Evolutionary conservation across 345 rosid species (phyloP), one percentile per base, ranked within the genome.

Genomic region (Trapa bicornis): DNA sequence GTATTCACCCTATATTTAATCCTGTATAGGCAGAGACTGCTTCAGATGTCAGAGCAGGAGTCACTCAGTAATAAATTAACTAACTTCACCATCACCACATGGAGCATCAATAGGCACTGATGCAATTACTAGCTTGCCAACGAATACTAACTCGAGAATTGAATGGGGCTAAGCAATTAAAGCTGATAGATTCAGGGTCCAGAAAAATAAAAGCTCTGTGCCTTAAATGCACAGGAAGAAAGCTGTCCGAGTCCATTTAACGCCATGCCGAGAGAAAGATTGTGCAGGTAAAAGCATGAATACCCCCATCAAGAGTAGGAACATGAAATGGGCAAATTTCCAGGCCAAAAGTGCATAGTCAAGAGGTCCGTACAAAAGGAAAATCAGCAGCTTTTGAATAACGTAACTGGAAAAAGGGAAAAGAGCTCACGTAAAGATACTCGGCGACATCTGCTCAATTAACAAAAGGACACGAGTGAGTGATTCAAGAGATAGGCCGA

Each of bases 171-270:
- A 2, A 32, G 63, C 63, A 3, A 58, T 58, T 11, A 58, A 58
- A 29, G 63, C 63, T 35, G 63, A 58, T 58, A 33, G 37, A 58
- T 35, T 58, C 63, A 58, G 63, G 35, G 63, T 58, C 63, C 61
- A 37, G 63, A 35, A n/a, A 58, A 45, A 58, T 58, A 32, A 58
- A 33, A 58, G 63, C 37, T 58, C 38, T 10, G 63, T 2, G 48
- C 63, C 63, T 58, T 58, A 58, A 58, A 58, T 58, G 63, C 37
- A 35, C 4, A 58, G 3, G 43, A 41, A 33, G 12, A 58, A 58
- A 58, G 63, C 15, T 58, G 63, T 32, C 35, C 37, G 36, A 5
- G 63, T 33, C 38, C 63, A 22, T 58, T 33, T 32, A 58, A 58
- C 37, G 63, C 38, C 15, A 33, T 9, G 37, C 11, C 38, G 63